Conservation (phyloP, 495 filamentous ascomycete species). For the Xylaria bambusicola region DNA sequence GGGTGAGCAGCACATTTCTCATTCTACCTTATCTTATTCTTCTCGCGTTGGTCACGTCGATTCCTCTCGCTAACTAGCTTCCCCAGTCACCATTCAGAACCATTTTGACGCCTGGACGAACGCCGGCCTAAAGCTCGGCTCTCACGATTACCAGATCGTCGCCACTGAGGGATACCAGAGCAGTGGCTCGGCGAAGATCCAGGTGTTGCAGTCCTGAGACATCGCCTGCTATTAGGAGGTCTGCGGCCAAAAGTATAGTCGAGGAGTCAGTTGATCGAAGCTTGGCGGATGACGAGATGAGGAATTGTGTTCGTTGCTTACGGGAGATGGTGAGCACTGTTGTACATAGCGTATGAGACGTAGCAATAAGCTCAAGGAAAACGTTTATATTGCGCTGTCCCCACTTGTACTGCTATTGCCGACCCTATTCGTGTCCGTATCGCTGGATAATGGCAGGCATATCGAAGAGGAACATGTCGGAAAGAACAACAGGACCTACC, state of each 20-base stretch:
- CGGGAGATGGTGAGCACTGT: no score
- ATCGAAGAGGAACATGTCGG: neutral
- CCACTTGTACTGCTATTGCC: neutral
- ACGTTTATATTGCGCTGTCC: neutral
- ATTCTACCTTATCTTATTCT: neutral
- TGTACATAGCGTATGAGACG: conserved; percentile 12
- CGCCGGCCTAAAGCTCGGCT: conserved; percentile 53
- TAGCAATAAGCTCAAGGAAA: neutral
- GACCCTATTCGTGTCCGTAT: neutral
- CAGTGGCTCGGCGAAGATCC: conserved; percentile 45
- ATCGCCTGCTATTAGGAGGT: no score
- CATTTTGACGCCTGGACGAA: conserved; percentile 66
- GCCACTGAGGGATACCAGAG: conserved; percentile 58
- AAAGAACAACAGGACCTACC: neutral
- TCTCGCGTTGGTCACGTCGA: neutral
- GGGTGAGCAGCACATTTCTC: conserved; percentile 14
- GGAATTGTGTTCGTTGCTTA: neutral
- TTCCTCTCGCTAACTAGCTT: neutral
- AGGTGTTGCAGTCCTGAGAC: conserved; percentile 22
- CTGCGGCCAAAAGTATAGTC: no score
- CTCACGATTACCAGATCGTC: conserved; percentile 63
- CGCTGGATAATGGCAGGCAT: neutral
- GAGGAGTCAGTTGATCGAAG: neutral
- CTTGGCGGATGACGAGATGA: neutral
- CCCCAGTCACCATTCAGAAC: conserved; percentile 46